Percentiles rank a stretch among this genome's conserved stretches.
These are phyloP conservation scores for Trichosporon coremiiforme DNA, from an alignment of 1,284 basidiomycete species.

Conservation along the genomic window DNA sequence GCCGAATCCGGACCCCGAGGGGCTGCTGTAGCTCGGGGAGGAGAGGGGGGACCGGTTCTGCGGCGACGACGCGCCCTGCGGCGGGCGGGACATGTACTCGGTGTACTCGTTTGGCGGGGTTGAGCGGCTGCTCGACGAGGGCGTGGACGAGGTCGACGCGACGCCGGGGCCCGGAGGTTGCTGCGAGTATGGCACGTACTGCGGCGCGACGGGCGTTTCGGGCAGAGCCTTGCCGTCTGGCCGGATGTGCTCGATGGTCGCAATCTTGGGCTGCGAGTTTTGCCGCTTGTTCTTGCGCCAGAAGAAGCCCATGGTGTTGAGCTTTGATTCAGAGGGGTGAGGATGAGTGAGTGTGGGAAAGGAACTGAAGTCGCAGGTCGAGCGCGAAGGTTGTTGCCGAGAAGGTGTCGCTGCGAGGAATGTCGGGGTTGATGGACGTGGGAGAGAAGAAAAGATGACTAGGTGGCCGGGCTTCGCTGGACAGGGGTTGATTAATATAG, in stretches of 20 bases:
- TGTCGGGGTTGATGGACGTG: too few species aligned
- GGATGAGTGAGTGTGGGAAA: not conserved
- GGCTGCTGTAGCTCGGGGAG: not conserved
- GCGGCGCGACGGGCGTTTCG: not conserved
- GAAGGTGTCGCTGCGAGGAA: too few species aligned
- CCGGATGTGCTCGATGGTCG: constrained; percentile 7
- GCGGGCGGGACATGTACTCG: constrained; percentile 6
- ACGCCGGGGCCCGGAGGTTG: not conserved
- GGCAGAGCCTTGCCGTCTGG: not conserved
- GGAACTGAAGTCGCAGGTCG: not conserved
- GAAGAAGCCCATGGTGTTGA: constrained; percentile 1
- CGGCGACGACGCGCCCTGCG: not conserved
- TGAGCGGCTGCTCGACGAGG: not conserved
- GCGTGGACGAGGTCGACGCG: not conserved
- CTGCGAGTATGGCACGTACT: constrained; percentile 12
- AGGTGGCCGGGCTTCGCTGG: too few species aligned
- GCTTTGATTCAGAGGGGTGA: too few species aligned
- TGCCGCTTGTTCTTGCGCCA: constrained; percentile 9
- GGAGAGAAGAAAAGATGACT: too few species aligned
- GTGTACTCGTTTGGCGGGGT: constrained; percentile 9
- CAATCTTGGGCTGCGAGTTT: constrained; percentile 13
- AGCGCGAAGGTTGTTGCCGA: too few species aligned
- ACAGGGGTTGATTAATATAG: too few species aligned
- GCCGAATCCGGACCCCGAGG: too few species aligned
- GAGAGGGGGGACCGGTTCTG: not conserved